Percentiles rank a stretch among this genome's conserved stretches.
These are phyloP conservation scores for Alternaria sp. DNA, from an alignment of 2,329 filamentous ascomycete species.

Conservation along the genomic window DNA sequence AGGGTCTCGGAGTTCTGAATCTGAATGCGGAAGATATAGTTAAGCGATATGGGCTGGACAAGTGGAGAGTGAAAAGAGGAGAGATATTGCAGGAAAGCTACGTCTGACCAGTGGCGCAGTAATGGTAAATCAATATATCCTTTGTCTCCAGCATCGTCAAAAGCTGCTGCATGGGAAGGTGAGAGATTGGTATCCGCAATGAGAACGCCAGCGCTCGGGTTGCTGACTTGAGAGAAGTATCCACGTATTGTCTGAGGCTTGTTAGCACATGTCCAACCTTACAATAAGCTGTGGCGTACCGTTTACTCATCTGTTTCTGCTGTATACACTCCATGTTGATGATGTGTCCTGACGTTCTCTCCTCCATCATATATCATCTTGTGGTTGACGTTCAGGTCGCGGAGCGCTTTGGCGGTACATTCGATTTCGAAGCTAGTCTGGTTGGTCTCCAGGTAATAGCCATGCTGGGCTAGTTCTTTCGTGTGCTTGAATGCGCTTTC, in stretches of 20 bases:
- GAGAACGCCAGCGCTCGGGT: not conserved
- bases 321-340: not conserved
- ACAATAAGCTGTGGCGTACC: not conserved
- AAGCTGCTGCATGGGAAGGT: not conserved
- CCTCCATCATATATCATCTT: not conserved
- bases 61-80: not conserved
- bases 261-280: not conserved
- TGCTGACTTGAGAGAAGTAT: not conserved
- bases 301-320: not conserved
- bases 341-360: not conserved
- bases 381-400: not conserved
- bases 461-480: not conserved
- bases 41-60: not conserved
- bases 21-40: constrained; percentile 10
- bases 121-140: not conserved
- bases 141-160: not conserved
- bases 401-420: not conserved
- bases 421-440: not conserved
- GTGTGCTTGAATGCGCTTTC: not conserved
- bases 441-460: not conserved
- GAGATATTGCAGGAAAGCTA: constrained; percentile 19
- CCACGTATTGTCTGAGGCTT: not conserved
- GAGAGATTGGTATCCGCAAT: not conserved
- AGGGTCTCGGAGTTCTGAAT: constrained; percentile 10
- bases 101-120: constrained; percentile 22